A percentile compares a stretch with the other conserved stretches of the same genome.
phyloP scores from a whole-genome alignment of 2,329 filamentous ascomycete species.

The Cercospora brassicicola region DNA sequence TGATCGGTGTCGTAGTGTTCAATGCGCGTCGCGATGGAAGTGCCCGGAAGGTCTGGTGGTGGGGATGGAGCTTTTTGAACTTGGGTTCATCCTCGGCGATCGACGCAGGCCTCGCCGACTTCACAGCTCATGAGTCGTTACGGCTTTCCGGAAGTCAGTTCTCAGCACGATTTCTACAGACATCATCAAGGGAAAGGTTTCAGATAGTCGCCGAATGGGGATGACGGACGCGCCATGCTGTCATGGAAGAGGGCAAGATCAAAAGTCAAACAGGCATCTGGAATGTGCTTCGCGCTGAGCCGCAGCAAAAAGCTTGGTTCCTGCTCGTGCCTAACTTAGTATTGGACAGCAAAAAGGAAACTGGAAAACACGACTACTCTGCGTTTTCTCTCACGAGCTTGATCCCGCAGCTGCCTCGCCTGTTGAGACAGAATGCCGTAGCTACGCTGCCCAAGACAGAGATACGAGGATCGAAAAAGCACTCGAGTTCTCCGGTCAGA shows the following conservation, averaged over 20 bases:
- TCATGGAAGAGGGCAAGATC: not conserved
- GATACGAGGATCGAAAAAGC: too few relatives aligned
- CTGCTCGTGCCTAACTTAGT: too few relatives aligned
- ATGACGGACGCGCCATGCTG: not conserved
- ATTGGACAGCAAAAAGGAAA: too few relatives aligned
- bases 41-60: not conserved
- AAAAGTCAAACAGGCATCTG: not conserved
- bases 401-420: too few relatives aligned
- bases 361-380: too few relatives aligned
- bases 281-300: not conserved
- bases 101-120: not conserved
- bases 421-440: too few relatives aligned
- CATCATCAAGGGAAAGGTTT: not conserved
- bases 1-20: constrained; percentile 1
- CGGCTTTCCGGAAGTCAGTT: not conserved
- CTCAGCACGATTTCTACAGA: not conserved
- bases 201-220: not conserved
- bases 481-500: too few relatives aligned
- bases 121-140: not conserved
- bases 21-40: not conserved
- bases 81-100: constrained; percentile 1
- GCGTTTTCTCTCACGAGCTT: too few relatives aligned
- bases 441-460: too few relatives aligned
- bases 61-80: not conserved
- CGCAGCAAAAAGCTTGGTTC: not conserved